These are phyloP conservation scores for Aspergillus ellipticus DNA, from an alignment of 495 filamentous ascomycete genomes.

Conservation along the genomic window DNA sequence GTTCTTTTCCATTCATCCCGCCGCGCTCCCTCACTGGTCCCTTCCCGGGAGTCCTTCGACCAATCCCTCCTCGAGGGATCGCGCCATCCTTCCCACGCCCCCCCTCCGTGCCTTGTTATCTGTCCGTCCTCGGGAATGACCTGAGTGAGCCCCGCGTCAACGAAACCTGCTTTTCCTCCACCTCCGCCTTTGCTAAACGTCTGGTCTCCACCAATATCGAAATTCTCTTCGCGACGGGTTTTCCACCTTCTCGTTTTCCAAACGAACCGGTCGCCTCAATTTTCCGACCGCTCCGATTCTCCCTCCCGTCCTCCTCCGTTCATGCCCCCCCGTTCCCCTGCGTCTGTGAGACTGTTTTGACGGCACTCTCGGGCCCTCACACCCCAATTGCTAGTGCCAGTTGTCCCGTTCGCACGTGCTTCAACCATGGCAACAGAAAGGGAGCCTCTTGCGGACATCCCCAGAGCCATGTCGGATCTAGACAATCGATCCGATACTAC, in stretches of 20 bases:
- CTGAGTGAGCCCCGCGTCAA: constrained; percentile 21
- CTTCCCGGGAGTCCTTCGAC: neutral
- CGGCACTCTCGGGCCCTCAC: constrained; percentile 1
- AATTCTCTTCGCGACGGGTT: neutral
- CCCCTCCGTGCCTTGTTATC: constrained; percentile 5
- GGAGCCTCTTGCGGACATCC: constrained; percentile 15
- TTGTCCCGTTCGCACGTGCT: neutral
- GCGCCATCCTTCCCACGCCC: neutral
- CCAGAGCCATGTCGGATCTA: constrained; percentile 9
- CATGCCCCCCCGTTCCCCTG: constrained; percentile 9
- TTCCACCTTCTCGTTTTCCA: neutral
- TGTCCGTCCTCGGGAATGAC: constrained; percentile 10
- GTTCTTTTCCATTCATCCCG: neutral
- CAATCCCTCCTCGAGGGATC: neutral
- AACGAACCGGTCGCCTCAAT: neutral
- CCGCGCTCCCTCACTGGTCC: neutral
- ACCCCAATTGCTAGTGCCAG: neutral
- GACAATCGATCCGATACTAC: constrained; percentile 23
- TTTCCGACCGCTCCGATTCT: constrained; percentile 10
- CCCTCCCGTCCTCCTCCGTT: constrained; percentile 3
- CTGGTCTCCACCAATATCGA: neutral
- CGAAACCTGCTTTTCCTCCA: constrained; percentile 3
- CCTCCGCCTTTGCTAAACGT: constrained; percentile 1
- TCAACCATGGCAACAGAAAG: constrained; percentile 18
- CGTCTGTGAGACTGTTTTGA: constrained; percentile 6